Conservation (phyloP, 495 filamentous ascomycete genomes). For the Filosporella fistucella region DNA sequence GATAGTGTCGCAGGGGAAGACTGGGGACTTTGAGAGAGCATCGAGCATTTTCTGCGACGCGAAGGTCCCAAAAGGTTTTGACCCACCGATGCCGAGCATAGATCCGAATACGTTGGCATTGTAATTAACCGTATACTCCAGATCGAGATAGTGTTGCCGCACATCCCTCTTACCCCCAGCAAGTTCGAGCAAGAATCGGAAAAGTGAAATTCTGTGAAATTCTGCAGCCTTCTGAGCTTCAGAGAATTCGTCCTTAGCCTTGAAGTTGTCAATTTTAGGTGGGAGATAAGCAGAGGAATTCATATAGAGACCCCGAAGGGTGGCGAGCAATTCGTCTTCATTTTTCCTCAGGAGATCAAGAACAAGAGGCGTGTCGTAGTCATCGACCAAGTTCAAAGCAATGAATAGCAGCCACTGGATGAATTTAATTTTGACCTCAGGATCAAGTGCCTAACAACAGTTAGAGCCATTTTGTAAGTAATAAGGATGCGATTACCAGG, state of each 20-base stretch:
- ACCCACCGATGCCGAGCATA: not conserved
- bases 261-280: not conserved
- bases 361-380: not conserved
- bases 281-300: conserved; percentile 1
- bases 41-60: conserved; percentile 2
- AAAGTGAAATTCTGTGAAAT: conserved; percentile 1
- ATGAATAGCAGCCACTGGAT: conserved; percentile 5
- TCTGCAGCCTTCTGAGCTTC: not conserved
- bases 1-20: not conserved
- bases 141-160: not conserved
- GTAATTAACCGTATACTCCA: not conserved
- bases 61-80: not conserved
- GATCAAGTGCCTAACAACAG: not conserved
- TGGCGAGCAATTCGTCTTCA: conserved; percentile 4
- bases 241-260: not conserved
- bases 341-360: conserved; percentile 5
- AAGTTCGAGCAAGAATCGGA: not conserved
- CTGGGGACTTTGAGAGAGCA: conserved; percentile 4
- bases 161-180: not conserved
- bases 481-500: not conserved
- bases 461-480: conserved; percentile 3
- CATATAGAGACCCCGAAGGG: not conserved
- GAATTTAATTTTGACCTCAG: not conserved
- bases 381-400: conserved; percentile 1
- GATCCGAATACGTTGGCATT: not conserved